These are phyloP conservation scores for Linnemannia zychae DNA, from an alignment of 192 early-diverging fungal species.

Conservation along the genomic window DNA sequence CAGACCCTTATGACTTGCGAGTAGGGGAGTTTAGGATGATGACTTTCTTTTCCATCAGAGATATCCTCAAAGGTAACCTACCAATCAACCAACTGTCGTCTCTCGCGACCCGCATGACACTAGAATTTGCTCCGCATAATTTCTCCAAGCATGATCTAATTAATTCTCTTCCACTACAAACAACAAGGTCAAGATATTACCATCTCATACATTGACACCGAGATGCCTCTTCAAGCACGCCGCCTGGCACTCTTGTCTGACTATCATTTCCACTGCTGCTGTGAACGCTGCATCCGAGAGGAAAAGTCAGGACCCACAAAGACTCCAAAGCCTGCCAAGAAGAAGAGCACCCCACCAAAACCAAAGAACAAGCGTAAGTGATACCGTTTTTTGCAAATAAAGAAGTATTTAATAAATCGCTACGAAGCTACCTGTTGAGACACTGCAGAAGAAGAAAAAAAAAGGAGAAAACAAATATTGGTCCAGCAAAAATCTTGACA, in stretches of 20 bases:
- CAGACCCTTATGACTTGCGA: conserved; percentile 7
- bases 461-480: not conserved
- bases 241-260: conserved; percentile 65
- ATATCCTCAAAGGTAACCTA: conserved; percentile 41
- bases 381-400: not conserved
- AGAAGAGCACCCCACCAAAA: not conserved
- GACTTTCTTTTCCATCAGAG: conserved; percentile 45
- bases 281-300: conserved; percentile 66
- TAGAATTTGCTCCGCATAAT: not conserved
- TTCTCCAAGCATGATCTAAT: conserved; percentile 4
- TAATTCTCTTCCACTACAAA: conserved; percentile 14
- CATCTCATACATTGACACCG: conserved; percentile 78
- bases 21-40: conserved; percentile 49
- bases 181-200: conserved; percentile 65
- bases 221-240: conserved; percentile 69
- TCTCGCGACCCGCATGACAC: not conserved
- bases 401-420: conserved; percentile 1
- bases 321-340: not conserved
- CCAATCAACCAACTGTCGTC: not conserved
- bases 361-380: not conserved
- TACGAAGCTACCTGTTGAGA: not conserved
- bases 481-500: not conserved
- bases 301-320: conserved; percentile 18
- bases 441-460: conserved; percentile 12
- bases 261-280: conserved; percentile 76